phyloP scores from a whole-genome alignment of 495 filamentous ascomycete species.

The Penicillium ucsense region DNA sequence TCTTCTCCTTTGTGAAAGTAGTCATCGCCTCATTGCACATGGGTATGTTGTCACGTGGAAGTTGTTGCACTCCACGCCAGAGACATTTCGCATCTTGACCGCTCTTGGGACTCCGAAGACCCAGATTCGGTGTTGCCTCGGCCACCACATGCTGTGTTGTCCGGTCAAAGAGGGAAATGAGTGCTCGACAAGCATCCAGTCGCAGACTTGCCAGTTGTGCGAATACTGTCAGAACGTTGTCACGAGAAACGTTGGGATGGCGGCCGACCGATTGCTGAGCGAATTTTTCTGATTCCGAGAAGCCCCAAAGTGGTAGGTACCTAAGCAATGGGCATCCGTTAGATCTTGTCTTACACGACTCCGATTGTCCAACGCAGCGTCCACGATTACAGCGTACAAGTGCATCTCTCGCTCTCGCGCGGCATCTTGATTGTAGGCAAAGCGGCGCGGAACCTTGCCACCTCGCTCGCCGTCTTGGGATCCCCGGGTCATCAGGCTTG shows the following conservation, averaged over 20 bases:
- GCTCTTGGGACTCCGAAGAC: conserved; percentile 22
- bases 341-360: background rate
- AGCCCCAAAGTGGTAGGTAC: conserved; percentile 13
- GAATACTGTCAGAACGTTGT: conserved; percentile 32
- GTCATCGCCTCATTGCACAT: conserved; percentile 24
- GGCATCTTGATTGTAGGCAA: conserved; percentile 12
- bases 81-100: conserved; percentile 16
- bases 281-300: conserved; percentile 8
- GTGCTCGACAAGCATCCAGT: conserved; percentile 27
- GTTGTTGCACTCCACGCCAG: conserved; percentile 30
- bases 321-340: background rate
- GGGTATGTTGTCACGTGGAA: conserved; percentile 7
- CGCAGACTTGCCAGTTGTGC: conserved; percentile 34
- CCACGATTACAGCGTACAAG: conserved; percentile 2
- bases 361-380: background rate
- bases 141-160: conserved; percentile 40
- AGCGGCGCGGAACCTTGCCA: conserved; percentile 5
- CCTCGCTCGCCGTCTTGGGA: background rate
- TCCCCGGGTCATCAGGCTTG: background rate
- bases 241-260: conserved; percentile 7
- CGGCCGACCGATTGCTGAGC: conserved; percentile 7
- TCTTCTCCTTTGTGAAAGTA: conserved; percentile 20
- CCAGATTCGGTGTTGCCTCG: conserved; percentile 35
- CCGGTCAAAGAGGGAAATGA: conserved; percentile 18
- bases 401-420: conserved; percentile 14